Percentiles rank a stretch among this genome's conserved stretches.
Conservation (phyloP, 2,329 filamentous ascomycete species). For the Huntiella decipiens region DNA sequence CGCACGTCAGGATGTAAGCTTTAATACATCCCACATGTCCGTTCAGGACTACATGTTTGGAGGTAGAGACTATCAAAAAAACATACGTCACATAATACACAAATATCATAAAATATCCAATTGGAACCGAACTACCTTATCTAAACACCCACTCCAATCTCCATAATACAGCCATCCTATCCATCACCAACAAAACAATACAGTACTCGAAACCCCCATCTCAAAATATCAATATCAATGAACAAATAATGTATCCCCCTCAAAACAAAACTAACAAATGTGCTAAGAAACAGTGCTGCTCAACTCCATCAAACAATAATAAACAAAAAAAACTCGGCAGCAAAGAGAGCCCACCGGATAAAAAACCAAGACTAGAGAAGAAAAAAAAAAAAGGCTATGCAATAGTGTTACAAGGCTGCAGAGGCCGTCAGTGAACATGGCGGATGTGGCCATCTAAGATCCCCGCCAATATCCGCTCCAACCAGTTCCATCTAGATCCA, state of each 20-base stretch:
- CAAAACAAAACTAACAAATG: too few species aligned
- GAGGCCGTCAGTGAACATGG: conserved; percentile 10
- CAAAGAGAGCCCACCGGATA: conserved; percentile 1
- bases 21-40: too few species aligned
- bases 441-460: background rate
- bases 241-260: background rate
- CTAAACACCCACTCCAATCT: too few species aligned
- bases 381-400: conserved; percentile 10
- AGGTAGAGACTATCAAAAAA: too few species aligned
- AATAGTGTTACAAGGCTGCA: conserved; percentile 10
- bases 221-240: background rate
- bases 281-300: background rate
- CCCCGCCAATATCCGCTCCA: background rate
- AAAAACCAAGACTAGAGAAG: conserved; percentile 13
- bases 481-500: conserved; percentile 21
- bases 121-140: too few species aligned
- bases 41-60: too few species aligned
- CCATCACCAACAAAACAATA: too few species aligned
- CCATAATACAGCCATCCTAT: too few species aligned
- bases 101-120: too few species aligned
- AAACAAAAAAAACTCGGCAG: background rate
- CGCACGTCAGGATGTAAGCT: too few species aligned
- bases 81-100: too few species aligned
- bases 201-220: too few species aligned
- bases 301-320: background rate